phyloP scores from a whole-genome alignment of 2,329 filamentous ascomycete genomes.

The Exophiala sp. region DNA sequence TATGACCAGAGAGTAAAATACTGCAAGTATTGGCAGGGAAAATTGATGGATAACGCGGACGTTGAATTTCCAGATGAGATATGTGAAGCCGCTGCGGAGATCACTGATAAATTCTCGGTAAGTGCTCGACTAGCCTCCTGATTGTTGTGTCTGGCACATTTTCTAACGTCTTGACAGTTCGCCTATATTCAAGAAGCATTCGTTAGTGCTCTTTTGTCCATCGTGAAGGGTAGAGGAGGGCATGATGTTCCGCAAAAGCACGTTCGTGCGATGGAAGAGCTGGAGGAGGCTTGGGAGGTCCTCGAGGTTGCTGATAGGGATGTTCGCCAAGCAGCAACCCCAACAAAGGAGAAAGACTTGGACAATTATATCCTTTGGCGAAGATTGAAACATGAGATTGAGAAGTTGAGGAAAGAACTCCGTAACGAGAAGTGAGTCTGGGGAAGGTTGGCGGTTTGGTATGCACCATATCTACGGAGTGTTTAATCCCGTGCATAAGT shows the following conservation, averaged over 20 bases:
- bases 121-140: too few relatives aligned
- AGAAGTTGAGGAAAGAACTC: conserved; percentile 42
- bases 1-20: conserved; percentile 40
- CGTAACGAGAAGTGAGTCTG: conserved; percentile 13
- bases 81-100: conserved; percentile 38
- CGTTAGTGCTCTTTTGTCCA: conserved; percentile 37
- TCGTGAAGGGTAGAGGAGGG: conserved; percentile 26
- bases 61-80: conserved; percentile 42
- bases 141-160: too few relatives aligned
- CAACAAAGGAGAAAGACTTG: conserved; percentile 32
- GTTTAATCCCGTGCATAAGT: too few relatives aligned
- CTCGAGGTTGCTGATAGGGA: conserved; percentile 11
- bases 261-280: background rate
- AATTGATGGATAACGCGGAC: conserved; percentile 23
- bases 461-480: too few relatives aligned
- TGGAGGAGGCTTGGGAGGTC: conserved; percentile 16
- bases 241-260: background rate
- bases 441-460: background rate
- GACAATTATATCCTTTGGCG: conserved; percentile 40
- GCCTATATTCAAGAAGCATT: conserved; percentile 47
- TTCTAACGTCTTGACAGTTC: conserved; percentile 27
- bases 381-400: conserved; percentile 42
- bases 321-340: background rate
- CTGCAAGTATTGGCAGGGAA: conserved; percentile 42
- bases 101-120: conserved; percentile 41